Evolutionary conservation across 108 stramenopile species (phyloP).

Genomic region (Cyclotella choctawhatcheeana): DNA sequence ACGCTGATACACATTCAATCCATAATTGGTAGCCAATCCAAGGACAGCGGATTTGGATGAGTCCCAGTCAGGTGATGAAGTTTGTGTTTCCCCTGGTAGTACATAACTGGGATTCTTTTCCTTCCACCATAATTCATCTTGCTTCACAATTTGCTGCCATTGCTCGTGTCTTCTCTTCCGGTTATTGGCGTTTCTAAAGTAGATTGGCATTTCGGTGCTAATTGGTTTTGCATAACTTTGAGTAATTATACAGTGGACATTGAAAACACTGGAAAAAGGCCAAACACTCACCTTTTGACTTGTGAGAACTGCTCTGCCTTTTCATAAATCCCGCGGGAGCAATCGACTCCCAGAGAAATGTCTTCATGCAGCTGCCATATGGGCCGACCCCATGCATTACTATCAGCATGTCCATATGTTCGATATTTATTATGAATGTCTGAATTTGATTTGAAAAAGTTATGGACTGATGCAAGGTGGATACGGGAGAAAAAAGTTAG

Average conservation of each 20-base stretch:
- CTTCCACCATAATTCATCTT: slow-evolving; percentile 23
- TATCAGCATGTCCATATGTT: not conserved
- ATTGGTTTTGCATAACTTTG: not conserved
- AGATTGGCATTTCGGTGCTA: not conserved
- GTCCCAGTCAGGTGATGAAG: no score
- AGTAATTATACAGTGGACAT: not conserved
- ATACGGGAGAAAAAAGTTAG: no score
- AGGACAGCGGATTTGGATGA: slow-evolving; percentile 28
- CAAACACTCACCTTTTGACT: not conserved
- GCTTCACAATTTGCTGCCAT: slow-evolving; percentile 34
- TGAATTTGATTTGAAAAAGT: slow-evolving; percentile 44
- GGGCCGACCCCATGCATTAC: not conserved
- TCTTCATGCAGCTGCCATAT: not conserved
- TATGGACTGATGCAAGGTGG: no score
- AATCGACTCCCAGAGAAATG: not conserved
- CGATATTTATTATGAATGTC: slow-evolving; percentile 28
- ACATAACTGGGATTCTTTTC: not conserved
- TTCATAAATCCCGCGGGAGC: not conserved
- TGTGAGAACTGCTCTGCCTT: not conserved
- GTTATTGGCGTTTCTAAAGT: slow-evolving; percentile 12
- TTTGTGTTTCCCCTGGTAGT: not conserved
- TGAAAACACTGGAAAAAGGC: not conserved
- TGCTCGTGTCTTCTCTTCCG: slow-evolving; percentile 23
- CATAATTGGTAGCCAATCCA: slow-evolving; percentile 31
- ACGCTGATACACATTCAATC: slow-evolving; percentile 9